Evolutionary conservation across 352 stramenopile genomes (phyloP).

Genomic region (Globisporangium mamillatum): DNA sequence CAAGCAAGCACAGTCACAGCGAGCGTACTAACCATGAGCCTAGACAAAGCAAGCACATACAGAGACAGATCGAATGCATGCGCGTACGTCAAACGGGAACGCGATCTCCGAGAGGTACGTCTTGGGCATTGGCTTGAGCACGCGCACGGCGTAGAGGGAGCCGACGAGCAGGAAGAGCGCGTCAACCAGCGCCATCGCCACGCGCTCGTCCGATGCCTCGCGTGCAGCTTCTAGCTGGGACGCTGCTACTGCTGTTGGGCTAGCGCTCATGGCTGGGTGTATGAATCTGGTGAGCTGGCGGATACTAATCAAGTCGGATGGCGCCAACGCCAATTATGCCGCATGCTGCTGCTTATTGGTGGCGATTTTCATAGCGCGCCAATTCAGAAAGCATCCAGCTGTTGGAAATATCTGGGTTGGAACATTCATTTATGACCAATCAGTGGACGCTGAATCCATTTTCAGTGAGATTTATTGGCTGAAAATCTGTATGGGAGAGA

Average conservation of each 20-base stretch:
- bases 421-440: neutral
- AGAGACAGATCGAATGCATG: neutral
- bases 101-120: constrained; percentile 79
- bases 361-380: neutral
- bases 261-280: neutral
- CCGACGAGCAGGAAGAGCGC: constrained; percentile 51
- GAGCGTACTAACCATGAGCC: neutral
- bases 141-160: constrained; percentile 46
- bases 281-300: neutral
- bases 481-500: neutral
- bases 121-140: constrained; percentile 55
- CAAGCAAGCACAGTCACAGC: neutral
- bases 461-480: neutral
- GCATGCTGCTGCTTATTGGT: neutral
- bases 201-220: constrained; percentile 14
- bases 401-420: neutral
- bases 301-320: neutral
- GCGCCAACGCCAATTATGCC: neutral
- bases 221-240: constrained; percentile 3
- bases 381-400: neutral
- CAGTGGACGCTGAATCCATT: neutral
- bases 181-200: constrained; percentile 21
- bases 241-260: neutral
- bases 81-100: constrained; percentile 52
- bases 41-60: neutral